Base-by-base conservation (phyloP, 1,284 basidiomycete genomes). In the Gomphus bonarii region DNA sequence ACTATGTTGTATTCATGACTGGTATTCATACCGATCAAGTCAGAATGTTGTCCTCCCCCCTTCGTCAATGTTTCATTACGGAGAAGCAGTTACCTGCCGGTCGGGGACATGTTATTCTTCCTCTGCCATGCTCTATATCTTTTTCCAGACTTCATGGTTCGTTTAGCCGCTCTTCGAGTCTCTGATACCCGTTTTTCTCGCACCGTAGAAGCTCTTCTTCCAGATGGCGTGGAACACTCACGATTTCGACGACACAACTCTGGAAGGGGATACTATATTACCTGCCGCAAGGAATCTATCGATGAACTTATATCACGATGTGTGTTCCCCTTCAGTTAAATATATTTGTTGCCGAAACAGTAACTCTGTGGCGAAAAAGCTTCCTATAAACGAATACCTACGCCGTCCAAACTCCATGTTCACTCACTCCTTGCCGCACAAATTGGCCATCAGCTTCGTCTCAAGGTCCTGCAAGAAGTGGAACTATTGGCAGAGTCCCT, bases 381-480 rank as follows among this genome's bases (percentile, higher is more conserved):
- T 56, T 70, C 71, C 65, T 33, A 63, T 65, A 36, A 67, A 70
- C 58, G 72, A 69, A 54, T 70, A 66, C 40, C 57, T 68, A 18
- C 61, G 65, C 5, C 59, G 59, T 51, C 65, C 68, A 46, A 38
- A 69, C 22, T 62, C 59, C 47, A 53, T n/a, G 56, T 70, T 2
- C 75, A 76, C 60, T 66, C 71, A 14, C 64, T 70, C n/a, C 65
- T 86, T 10, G 65, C 67, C 12, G 68, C 75, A 38, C 82, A 88
- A 53, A 73, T 86, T 40, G 69, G 70, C 1, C 82, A 88, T 64
- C 72, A 85, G 18, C 71, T 90, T 11, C 84, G 87, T 46, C 65
- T 85, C 18, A 81, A 87, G 20, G 76, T 88, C 14, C 69, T 90
- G 2, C 87, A 89, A 65, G 88, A 90, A 64, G 67, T 90, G 3